Base-by-base conservation (phyloP, 306 rosid species). In the Cotoneaster glaucophyllus region DNA sequence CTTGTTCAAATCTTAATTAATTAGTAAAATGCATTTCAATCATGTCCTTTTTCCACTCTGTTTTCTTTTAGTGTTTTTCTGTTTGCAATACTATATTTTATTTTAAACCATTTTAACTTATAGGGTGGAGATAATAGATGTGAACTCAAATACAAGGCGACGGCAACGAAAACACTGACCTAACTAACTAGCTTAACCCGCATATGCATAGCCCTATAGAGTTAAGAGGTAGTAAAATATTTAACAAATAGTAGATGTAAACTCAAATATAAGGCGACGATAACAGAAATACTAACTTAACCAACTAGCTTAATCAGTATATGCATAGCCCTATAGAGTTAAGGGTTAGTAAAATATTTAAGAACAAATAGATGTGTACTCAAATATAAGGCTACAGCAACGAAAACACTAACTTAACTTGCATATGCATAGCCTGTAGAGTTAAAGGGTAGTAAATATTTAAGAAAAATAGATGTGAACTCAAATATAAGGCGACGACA, bases 1-100 rank as follows among this genome's bases (percentile, higher is more conserved):
- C 66, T 50, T 67, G 37, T 21, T 75, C 70, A 73, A 61, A 45
- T 44, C 80, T 70, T 69, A 53, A 21, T 31, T 56, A 13, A 22
- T n/a, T 77, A 31, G 17, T 28, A 34, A 2, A 2, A 34, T 34
- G 6, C 10, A 34, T 34, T 34, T 34, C 9, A 34, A 34, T 34
- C 9, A 7, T 34, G 39, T 34, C 39, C 2, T 34, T 34, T 34
- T 34, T 34, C 1, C 39, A 34, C 39, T 34, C 9, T 34, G 9
- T 34, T 6, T 34, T 34, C 39, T 34, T 34, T 34, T 34, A 34
- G 39, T 34, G 8, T 34, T 34, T 34, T 34, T 34, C 9, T 34
- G 1, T 34, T 34, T 34, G 39, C 39, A 48, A 15, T 3, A 10
- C 8, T 6, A 58, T n/a, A 12, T 25, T 24, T 0, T 58, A 24